Percentiles rank a stretch among this genome's conserved stretches.
These are phyloP conservation scores for Fusarium nygamai DNA, from an alignment of 2,329 filamentous ascomycete species.

Conservation along the genomic window DNA sequence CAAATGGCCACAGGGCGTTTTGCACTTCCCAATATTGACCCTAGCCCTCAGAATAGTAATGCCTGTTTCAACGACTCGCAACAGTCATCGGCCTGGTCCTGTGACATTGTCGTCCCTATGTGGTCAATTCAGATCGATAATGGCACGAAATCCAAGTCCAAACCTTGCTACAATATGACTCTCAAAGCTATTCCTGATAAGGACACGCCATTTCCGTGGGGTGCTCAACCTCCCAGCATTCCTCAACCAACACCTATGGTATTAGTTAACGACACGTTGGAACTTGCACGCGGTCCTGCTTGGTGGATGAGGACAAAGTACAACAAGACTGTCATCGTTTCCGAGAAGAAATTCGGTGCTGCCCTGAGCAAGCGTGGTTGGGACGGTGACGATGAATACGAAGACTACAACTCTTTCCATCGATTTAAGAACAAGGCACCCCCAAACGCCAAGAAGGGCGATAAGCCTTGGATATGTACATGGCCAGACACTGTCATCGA, in stretches of 20 bases:
- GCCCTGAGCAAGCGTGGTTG: slow-evolving; percentile 43
- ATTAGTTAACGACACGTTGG: slow-evolving; percentile 63
- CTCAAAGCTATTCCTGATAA: slow-evolving; percentile 48
- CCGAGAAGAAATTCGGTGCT: slow-evolving; percentile 52
- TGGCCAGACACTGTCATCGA: slow-evolving; percentile 67
- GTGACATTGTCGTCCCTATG: slow-evolving; percentile 59
- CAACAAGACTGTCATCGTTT: slow-evolving; percentile 66
- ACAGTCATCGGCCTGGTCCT: slow-evolving; percentile 71
- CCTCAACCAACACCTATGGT: slow-evolving; percentile 50
- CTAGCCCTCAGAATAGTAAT: slow-evolving; percentile 57
- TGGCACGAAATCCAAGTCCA: slow-evolving; percentile 33
- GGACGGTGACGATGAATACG: slow-evolving; percentile 24
- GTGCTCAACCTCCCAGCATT: slow-evolving; percentile 63
- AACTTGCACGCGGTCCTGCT: slow-evolving; percentile 61
- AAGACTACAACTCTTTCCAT: slow-evolving; percentile 26
- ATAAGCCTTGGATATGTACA: slow-evolving; percentile 67
- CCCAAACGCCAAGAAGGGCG: slow-evolving; percentile 53
- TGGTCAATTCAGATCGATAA: slow-evolving; percentile 55
- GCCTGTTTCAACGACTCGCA: slow-evolving; percentile 66
- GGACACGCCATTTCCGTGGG: slow-evolving; percentile 57
- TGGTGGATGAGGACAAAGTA: slow-evolving; percentile 64
- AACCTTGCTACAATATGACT: slow-evolving; percentile 53
- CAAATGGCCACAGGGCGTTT: slow-evolving; percentile 65
- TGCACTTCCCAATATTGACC: slow-evolving; percentile 63
- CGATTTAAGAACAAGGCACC: slow-evolving; percentile 29